Percentiles rank a stretch among this genome's conserved stretches.
phyloP scores from a whole-genome alignment of 352 stramenopile species.

The Halophytophthora polymorphica region DNA sequence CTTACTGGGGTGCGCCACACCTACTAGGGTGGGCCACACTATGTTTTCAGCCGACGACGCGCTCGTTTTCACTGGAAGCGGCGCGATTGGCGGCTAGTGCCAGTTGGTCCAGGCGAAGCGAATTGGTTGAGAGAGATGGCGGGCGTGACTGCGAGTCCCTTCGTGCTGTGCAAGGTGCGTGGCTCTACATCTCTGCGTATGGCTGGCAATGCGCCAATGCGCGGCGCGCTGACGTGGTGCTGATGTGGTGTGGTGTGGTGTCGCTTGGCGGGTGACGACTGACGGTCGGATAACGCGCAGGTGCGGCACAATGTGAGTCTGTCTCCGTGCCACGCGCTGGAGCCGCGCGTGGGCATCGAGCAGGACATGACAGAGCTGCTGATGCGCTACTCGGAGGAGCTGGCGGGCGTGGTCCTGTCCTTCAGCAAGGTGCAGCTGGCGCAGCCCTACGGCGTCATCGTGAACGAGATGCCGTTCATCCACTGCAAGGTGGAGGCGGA shows the following conservation, averaged over 20 bases:
- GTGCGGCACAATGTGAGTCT: conserved; percentile 70
- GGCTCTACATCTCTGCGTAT: not conserved
- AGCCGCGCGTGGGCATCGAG: conserved; percentile 67
- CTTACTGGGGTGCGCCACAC: no score
- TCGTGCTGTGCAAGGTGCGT: conserved; percentile 56
- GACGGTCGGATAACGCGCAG: no score
- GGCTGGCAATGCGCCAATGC: not conserved
- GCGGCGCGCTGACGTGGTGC: not conserved
- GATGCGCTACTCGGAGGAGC: conserved; percentile 76
- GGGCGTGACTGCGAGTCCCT: conserved; percentile 24
- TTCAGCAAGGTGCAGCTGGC: conserved; percentile 69
- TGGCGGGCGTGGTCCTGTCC: conserved; percentile 69
- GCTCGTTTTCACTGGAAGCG: conserved; percentile 18
- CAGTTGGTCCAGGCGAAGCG: conserved; percentile 8
- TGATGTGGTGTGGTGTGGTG: no score
- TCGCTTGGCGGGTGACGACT: no score
- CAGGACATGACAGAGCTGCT: conserved; percentile 70
- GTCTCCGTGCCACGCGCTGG: conserved; percentile 64
- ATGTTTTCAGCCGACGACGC: not conserved
- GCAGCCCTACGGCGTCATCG: conserved; percentile 55
- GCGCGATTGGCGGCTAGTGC: conserved; percentile 3
- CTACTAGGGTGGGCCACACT: no score
- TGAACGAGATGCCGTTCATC: conserved; percentile 86
- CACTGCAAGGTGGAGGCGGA: conserved; percentile 74
- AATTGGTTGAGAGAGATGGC: conserved; percentile 8